Base-by-base conservation (phyloP, 2,329 filamentous ascomycete species). In the Coleophoma cylindrospora region DNA sequence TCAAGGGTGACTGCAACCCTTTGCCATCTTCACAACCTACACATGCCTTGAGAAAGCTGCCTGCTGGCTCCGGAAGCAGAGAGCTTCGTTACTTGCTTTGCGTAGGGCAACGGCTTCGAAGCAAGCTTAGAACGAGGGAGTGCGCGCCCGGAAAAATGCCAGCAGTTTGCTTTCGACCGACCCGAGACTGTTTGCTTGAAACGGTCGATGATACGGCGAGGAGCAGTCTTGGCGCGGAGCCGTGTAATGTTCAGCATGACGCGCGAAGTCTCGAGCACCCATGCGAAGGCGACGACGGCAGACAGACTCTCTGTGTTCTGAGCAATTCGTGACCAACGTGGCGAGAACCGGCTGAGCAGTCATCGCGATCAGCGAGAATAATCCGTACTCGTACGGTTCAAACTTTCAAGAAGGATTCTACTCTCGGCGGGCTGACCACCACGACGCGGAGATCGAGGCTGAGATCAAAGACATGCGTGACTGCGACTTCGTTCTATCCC, bases 1-100 rank as follows among this genome's bases (percentile, higher is more conserved):
- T 50, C 56, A 57, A 54, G 56, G 57, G 47, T 54, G 15, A 38
- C 36, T 38, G 48, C 36, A 47, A 52, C 50, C 50, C 13, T 50
- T 50, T 36, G 47, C 50, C 34, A 50, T 27, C 27, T 27, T 27
- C 27, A 10, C 27, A 27, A 6, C 27, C 27, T 27, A 27, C 27
- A 27, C 27, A 27, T 45, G 43, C 43, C 48, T 48, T 47, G 49
- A 41, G 44, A 50, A 47, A 33, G 34, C 41, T 46, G 48, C 34
- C 43, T 36, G 43, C 6, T 45, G 22, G 36, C 37, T 54, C 40
- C 17, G 34, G 32, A 21, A 43, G 44, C 27, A 27, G 9, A 8
- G 27, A 27, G 27, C 27, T 27, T 27, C 27, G 9, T 10, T 27
- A 27, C 27, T 27, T 27, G 2, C 27, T 5, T 27, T 27, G 2